A percentile compares a stretch with the other conserved stretches of the same genome.
Evolutionary conservation across 345 rosid species (phyloP).

Genomic region (Excoecaria agallocha): DNA sequence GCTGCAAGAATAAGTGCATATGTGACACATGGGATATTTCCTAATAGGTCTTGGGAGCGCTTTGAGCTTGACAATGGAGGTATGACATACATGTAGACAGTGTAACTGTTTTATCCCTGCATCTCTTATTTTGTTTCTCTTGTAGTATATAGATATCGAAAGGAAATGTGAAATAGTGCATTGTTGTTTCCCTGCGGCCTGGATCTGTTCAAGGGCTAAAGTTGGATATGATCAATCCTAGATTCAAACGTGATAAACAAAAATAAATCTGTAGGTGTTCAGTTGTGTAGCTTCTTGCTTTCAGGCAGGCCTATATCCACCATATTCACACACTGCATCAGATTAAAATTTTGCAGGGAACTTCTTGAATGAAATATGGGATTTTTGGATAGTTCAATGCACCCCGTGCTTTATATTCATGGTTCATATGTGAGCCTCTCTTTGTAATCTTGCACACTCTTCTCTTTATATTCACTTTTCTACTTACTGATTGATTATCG

Average conservation of each 20-base stretch:
- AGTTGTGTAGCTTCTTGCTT: background rate
- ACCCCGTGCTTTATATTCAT: background rate
- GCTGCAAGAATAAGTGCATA: constrained; percentile 89
- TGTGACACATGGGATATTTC: constrained; percentile 95
- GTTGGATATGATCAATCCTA: background rate
- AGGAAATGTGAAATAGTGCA: background rate
- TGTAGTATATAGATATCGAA: background rate
- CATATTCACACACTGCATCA: too few species aligned
- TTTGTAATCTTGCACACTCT: background rate
- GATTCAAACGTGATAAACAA: background rate
- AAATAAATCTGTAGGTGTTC: background rate
- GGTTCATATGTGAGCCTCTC: background rate
- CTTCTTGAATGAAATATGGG: background rate
- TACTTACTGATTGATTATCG: background rate
- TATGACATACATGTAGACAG: constrained; percentile 23
- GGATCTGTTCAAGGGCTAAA: background rate
- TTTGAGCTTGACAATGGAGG: constrained; percentile 83
- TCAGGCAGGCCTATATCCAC: background rate
- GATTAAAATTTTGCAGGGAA: background rate
- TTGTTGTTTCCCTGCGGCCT: background rate
- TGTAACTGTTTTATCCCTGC: background rate
- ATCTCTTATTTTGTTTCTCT: background rate
- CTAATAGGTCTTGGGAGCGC: constrained; percentile 83
- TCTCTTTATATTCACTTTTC: background rate
- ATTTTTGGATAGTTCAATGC: background rate